Evolutionary conservation across 805 yeast species (phyloP).

Genomic region (Ogataea wickerhamii): DNA sequence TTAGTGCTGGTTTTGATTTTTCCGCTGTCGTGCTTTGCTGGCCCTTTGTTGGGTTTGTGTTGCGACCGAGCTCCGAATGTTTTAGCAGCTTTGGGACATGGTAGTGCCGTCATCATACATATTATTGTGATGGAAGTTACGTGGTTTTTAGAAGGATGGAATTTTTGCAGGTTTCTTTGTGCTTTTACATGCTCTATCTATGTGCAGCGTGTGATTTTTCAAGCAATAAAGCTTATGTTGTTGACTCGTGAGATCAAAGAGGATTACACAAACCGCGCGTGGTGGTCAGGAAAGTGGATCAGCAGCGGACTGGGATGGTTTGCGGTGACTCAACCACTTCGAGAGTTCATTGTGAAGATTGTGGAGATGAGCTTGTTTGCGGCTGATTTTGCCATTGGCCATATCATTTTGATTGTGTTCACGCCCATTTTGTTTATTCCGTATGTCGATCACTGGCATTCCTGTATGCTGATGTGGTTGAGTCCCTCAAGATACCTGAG

Average conservation of each 20-base stretch:
- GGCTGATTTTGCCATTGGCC: slow-evolving; percentile 46
- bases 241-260: slow-evolving; percentile 42
- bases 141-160: slow-evolving; percentile 42
- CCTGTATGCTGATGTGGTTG: slow-evolving; percentile 49
- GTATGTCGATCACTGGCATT: slow-evolving; percentile 45
- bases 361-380: slow-evolving; percentile 44
- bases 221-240: slow-evolving; percentile 30
- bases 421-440: slow-evolving; percentile 44
- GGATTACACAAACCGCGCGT: slow-evolving; percentile 41
- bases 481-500: slow-evolving; percentile 36
- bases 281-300: slow-evolving; percentile 56
- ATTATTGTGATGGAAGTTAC: slow-evolving; percentile 35
- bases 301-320: slow-evolving; percentile 36
- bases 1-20: slow-evolving; percentile 32
- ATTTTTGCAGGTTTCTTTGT: slow-evolving; percentile 36
- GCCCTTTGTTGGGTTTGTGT: slow-evolving; percentile 35
- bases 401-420: slow-evolving; percentile 37
- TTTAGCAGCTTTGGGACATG: slow-evolving; percentile 41
- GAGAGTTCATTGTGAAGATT: slow-evolving; percentile 45
- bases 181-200: slow-evolving; percentile 37
- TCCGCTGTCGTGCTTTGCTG: slow-evolving; percentile 36
- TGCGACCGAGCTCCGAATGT: slow-evolving; percentile 34
- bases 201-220: slow-evolving; percentile 36
- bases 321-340: slow-evolving; percentile 39
- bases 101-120: slow-evolving; percentile 32